Evolutionary conservation across 352 stramenopile species (phyloP).

Genomic region (Globisporangium iwayamae): DNA sequence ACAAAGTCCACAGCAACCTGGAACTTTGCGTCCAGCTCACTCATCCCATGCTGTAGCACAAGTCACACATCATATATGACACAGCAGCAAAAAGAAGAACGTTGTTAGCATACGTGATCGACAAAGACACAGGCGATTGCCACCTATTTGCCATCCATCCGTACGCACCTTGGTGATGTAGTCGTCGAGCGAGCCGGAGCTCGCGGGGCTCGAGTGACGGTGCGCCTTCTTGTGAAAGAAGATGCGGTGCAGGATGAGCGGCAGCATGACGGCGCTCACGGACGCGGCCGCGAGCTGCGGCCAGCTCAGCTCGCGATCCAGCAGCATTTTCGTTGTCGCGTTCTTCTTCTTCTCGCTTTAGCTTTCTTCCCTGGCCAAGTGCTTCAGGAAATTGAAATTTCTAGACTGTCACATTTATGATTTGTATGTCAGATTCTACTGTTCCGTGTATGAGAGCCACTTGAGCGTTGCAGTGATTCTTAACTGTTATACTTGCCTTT

Average conservation of each 20-base stretch:
- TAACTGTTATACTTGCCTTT: no score
- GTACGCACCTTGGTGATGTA: conserved; percentile 45
- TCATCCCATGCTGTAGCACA: conserved; percentile 45
- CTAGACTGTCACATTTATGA: background rate
- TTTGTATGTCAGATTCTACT: background rate
- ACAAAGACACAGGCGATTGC: background rate
- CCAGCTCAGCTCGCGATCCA: conserved; percentile 21
- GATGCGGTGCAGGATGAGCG: conserved; percentile 51
- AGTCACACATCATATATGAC: conserved; percentile 2
- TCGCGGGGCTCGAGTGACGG: conserved; percentile 28
- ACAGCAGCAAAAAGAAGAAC: background rate
- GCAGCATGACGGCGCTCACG: conserved; percentile 32
- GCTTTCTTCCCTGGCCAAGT: background rate
- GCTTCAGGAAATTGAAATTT: background rate
- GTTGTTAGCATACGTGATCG: background rate
- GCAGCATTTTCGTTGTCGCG: conserved; percentile 3
- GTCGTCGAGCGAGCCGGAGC: conserved; percentile 41
- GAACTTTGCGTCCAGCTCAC: conserved; percentile 58
- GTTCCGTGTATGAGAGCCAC: background rate
- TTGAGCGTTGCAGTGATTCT: no score
- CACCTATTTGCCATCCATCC: background rate
- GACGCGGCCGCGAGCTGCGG: conserved; percentile 30
- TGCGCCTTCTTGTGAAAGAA: conserved; percentile 39
- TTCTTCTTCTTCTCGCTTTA: background rate
- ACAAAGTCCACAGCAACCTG: conserved; percentile 73